phyloP scores from a whole-genome alignment of 768 basidiomycete genomes.

The Auriculariales sp. region DNA sequence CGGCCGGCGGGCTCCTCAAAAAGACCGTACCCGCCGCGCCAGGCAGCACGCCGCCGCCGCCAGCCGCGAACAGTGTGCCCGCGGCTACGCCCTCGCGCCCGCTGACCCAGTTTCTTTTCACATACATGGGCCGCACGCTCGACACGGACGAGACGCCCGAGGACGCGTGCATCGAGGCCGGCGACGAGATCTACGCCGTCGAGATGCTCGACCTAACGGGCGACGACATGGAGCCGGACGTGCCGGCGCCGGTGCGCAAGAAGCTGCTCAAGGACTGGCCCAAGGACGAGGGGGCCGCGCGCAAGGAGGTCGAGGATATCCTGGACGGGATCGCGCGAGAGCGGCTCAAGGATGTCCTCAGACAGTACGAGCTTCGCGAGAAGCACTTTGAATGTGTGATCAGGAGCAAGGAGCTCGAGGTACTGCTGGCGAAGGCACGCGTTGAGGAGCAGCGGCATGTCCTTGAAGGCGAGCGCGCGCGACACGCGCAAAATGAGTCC shows the following conservation, averaged over 20 bases:
- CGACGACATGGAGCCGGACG: constrained; percentile 32
- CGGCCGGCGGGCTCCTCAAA: background rate
- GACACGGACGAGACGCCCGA: constrained; percentile 75
- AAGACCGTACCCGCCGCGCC: background rate
- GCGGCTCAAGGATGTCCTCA: constrained; percentile 73
- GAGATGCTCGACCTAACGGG: constrained; percentile 83
- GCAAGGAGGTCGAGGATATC: constrained; percentile 62
- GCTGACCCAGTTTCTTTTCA: constrained; percentile 71
- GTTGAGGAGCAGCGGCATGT: constrained; percentile 79
- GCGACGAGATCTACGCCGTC: constrained; percentile 78
- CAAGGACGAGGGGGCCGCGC: constrained; percentile 54
- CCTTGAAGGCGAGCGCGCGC: constrained; percentile 49
- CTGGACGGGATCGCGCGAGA: constrained; percentile 81
- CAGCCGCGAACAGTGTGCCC: background rate
- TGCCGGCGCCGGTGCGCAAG: constrained; percentile 48
- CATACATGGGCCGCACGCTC: constrained; percentile 65
- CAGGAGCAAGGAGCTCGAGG: constrained; percentile 83
- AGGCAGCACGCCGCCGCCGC: background rate
- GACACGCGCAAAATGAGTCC: constrained; percentile 53
- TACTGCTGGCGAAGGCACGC: constrained; percentile 72
- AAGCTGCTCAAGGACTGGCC: constrained; percentile 73
- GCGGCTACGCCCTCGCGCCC: constrained; percentile 10
- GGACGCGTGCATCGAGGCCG: constrained; percentile 76
- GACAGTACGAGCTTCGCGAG: constrained; percentile 81
- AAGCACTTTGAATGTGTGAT: constrained; percentile 87